These are phyloP conservation scores for Musa itinerans DNA, from an alignment of 176 grass and related monocot genomes.

Conservation along the genomic window DNA sequence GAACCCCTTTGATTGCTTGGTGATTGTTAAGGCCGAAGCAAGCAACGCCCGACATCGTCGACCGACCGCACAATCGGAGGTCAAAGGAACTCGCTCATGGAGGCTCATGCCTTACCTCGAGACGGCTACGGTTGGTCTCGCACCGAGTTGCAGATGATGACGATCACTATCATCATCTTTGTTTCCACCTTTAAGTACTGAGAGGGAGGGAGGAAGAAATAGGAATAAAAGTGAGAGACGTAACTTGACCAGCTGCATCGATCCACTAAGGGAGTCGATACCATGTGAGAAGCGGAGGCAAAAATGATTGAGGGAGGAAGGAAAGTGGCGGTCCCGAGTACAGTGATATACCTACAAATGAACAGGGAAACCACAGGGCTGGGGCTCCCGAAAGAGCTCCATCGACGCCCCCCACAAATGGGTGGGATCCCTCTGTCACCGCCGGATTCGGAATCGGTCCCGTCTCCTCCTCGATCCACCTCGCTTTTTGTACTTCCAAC, in stretches of 20 bases:
- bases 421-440: no score
- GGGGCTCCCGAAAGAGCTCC: no score
- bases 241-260: slow-evolving; percentile 21
- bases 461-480: neutral
- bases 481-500: neutral
- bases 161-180: neutral
- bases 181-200: neutral
- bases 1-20: neutral
- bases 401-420: no score
- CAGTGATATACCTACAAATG: slow-evolving; percentile 16
- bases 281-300: slow-evolving; percentile 15
- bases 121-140: no score
- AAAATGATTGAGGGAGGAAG: slow-evolving; percentile 33
- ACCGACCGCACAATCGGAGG: neutral
- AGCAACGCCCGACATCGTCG: neutral
- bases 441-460: neutral
- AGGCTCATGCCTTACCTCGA: no score
- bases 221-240: neutral
- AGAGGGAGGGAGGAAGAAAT: slow-evolving; percentile 11
- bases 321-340: slow-evolving; percentile 50
- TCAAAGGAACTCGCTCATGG: neutral
- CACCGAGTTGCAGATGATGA: no score
- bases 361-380: no score
- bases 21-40: neutral
- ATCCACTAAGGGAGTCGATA: slow-evolving; percentile 10